Base-by-base conservation (phyloP, 352 stramenopile genomes). In the Pythium plurisporium region DNA sequence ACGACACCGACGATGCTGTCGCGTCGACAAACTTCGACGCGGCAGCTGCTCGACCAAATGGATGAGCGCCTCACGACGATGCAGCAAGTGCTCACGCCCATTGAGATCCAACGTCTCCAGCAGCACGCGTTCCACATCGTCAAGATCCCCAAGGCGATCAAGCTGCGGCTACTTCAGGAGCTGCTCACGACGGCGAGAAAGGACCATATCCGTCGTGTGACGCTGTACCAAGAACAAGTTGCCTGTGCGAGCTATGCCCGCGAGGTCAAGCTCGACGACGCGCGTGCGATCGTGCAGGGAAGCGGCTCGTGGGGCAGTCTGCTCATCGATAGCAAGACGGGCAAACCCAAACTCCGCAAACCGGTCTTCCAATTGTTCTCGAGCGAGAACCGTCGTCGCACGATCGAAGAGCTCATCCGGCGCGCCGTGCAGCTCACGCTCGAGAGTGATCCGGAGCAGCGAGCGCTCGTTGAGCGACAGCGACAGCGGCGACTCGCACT, bases 1-100 rank as follows among this genome's bases (percentile, higher is more conserved):
- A 41, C 37, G 37, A 41, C 12, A 11, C 31, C 27, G 17, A 25
- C 29, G 29, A 30, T 55, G 47, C 44, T 48, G 5, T 48, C 45
- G 2, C 55, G 59, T 1, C 51, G 46, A 12, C 64, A 44, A 6
- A 27, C 57, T 30, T 61, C 52, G 30, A 69, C 73, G 2, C 49
- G 77, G 11, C 57, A 66, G 29, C 49, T 78, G 23, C 41, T 89
- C 5, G 72, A 69, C 29, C 65, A 75, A 43, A 84, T 91, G 64
- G 67, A 87, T 44, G 76, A 84, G 41, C 76, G 82, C 31, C 58
- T 91, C 29, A 72, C 67, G 15, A 79, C 45, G 9, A 89, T 89
- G 82, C 82, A 91, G 68, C 81, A 86, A 55, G 73, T 91, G 51
- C 61, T 91, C 27, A 89, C 80, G 8, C 80, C 82, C 5, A 79